Evolutionary conservation across 2,329 filamentous ascomycete species (phyloP).

Genomic region (Aspergillus pseudoviridinutans): DNA sequence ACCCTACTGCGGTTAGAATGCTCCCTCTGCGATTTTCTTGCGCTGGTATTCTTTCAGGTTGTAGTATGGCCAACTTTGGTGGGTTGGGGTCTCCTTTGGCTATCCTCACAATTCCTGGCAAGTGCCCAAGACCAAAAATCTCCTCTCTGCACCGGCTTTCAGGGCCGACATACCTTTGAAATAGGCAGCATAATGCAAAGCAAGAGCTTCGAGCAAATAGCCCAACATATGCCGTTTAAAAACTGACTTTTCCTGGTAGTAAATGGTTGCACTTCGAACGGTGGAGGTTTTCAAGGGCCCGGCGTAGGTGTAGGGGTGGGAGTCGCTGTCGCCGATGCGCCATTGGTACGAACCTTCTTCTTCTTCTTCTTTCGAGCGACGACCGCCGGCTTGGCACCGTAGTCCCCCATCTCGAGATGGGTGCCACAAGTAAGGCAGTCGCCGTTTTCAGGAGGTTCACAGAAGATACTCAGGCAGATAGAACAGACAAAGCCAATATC

Average conservation of each 20-base stretch:
- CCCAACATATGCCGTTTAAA: neutral
- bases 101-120: neutral
- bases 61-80: neutral
- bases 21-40: neutral
- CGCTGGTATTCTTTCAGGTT: neutral
- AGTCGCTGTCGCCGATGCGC: slow-evolving; percentile 50
- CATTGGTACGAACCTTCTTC: slow-evolving; percentile 59
- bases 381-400: slow-evolving; percentile 73
- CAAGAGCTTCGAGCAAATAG: neutral
- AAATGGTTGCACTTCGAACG: neutral
- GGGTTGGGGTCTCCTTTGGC: neutral
- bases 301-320: slow-evolving; percentile 55
- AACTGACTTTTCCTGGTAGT: neutral
- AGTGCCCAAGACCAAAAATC: neutral
- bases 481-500: slow-evolving; percentile 94
- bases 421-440: slow-evolving; percentile 83
- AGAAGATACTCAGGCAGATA: slow-evolving; percentile 93
- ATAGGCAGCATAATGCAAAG: neutral
- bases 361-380: slow-evolving; percentile 69
- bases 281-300: slow-evolving; percentile 21
- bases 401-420: slow-evolving; percentile 68
- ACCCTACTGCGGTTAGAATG: neutral
- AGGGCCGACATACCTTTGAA: neutral
- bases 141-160: neutral
- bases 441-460: slow-evolving; percentile 58